These are phyloP conservation scores for Peterozyma xylosa DNA, from an alignment of 805 yeast species.

Conservation along the genomic window DNA sequence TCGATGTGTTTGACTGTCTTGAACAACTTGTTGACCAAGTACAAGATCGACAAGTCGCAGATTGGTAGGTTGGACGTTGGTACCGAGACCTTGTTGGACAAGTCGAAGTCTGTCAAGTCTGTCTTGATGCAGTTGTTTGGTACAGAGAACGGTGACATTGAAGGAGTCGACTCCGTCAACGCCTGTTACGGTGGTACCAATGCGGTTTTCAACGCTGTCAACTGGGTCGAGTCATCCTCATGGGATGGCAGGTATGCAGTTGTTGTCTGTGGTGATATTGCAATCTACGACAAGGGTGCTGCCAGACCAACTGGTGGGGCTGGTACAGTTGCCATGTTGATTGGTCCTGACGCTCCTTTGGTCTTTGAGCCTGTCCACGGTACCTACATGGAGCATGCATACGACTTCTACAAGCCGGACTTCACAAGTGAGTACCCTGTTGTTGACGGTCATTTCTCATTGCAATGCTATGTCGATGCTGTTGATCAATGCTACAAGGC, in stretches of 20 bases:
- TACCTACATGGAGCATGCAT: slow-evolving; percentile 91
- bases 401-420: slow-evolving; percentile 97
- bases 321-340: slow-evolving; percentile 88
- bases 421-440: slow-evolving; percentile 94
- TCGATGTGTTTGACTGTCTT: slow-evolving; percentile 90
- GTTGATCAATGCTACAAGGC: slow-evolving; percentile 78
- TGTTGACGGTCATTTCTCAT: slow-evolving; percentile 95
- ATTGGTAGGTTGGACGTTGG: slow-evolving; percentile 98
- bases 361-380: slow-evolving; percentile 89
- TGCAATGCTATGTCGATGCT: slow-evolving; percentile 90
- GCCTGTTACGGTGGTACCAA: slow-evolving; percentile 99
- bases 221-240: slow-evolving; percentile 92
- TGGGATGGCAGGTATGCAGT: slow-evolving; percentile 99
- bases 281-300: slow-evolving; percentile 92
- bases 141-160: slow-evolving; percentile 74
- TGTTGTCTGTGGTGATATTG: slow-evolving; percentile 97
- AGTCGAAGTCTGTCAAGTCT: slow-evolving; percentile 93
- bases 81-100: slow-evolving; percentile 93
- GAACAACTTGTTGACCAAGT: slow-evolving; percentile 67
- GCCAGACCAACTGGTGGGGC: slow-evolving; percentile 99
- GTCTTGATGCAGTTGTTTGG: slow-evolving; percentile 91
- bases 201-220: slow-evolving; percentile 86
- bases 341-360: slow-evolving; percentile 97
- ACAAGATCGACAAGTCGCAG: slow-evolving; percentile 69
- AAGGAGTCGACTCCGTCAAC: slow-evolving; percentile 92